Base-by-base conservation (phyloP, 2,329 filamentous ascomycete genomes). In the Drechslera avenae region DNA sequence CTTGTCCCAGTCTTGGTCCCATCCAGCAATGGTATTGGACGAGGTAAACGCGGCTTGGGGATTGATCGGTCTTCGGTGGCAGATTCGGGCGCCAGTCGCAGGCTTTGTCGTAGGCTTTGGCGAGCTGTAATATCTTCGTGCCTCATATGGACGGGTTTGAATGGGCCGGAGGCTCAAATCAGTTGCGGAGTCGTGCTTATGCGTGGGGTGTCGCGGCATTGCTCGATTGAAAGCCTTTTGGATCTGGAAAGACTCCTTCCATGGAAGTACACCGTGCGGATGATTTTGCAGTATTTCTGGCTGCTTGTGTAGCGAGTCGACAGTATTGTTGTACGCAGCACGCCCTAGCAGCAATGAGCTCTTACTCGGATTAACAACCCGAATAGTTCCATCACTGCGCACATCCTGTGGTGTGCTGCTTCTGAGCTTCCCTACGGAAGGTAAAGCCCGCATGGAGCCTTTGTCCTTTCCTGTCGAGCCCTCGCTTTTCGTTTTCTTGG, bases 1-100 rank as follows among this genome's bases (percentile, higher is more conserved):
- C 28, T 42, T 48, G 2, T 52, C 40, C 52, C 49, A 52, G 7
- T 55, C 44, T 14, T 45, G 19, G 2, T 55, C 49, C 52, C 52
- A 55, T 28, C 41, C 52, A 4, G 10, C 18, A 9, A 42, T 21
- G 13, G 37, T 30, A 12, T 41, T 40, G 8, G 28, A 42, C 12
- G 39, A 14, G 18, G 41, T 3, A 2, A 44, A 16, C 14, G 42
- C 34, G 14, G 17, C 17, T 9, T 37, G 17, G 14, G 43, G 35
- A 30, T 39, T 33, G 12, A 19, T 26, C 1, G 26, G 19, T n/a
- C 39, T 17, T 12, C 33, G 46, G 8, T 46, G 31, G 28, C 32
- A 46, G 5, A 41, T 39, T 12, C 18, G 44, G 10, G 33, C 28
- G 5, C 34, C 17, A 8, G 33, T 16, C 8, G 7, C 28, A 9